Evolutionary conservation across 2,329 filamentous ascomycete species (phyloP), one percentile per base, ranked within the genome.

Genomic region (Ophiostoma himal-ulmi): DNA sequence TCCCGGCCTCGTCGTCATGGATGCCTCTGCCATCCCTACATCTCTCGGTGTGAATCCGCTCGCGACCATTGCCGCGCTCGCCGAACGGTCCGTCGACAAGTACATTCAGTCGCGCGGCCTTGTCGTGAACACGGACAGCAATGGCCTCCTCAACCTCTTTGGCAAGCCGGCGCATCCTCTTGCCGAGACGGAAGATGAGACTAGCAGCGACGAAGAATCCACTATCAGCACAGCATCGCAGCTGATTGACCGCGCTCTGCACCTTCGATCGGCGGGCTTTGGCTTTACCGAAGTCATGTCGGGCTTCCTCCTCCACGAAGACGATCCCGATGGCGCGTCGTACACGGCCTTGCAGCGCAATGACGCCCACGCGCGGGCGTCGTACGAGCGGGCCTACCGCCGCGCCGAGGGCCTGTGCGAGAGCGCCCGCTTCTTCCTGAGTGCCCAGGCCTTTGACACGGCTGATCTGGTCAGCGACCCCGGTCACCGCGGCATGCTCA

Each of bases 51-150:
- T 88, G 3, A 91, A 91, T 75, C 89, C 89, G 0, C 84, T 90
- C 69, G 89, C 89, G 1, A 91, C 89, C 0, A 91, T 91, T 73
- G 85, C 88, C 0, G 89, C 89, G 2, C 82, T 92, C 26, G 88
- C 89, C 0, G 89, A 91, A 78, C 81, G 89, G 11, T 85, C 85
- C 0, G 83, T 90, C 7, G 84, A 86, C 68, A 76, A 81, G 6
- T 84, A 85, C 68, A 81, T 83, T 1, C 73, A 78, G 68, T 78
- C 79, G 10, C 75, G 80, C 7, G 74, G 75, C 0, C 79, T 88
- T 13, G 72, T 70, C 6, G 83, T 89, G 68, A 81, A 83, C 71
- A 77, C 78, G 2, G 78, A 81, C 30, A 79, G 78, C 34, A 85
- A 85, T 71, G 81, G 79, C 0, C 75, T 82, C 26, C 79, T 89